Base-by-base conservation (phyloP, 495 filamentous ascomycete genomes). In the Talaromyces stipitatus region DNA sequence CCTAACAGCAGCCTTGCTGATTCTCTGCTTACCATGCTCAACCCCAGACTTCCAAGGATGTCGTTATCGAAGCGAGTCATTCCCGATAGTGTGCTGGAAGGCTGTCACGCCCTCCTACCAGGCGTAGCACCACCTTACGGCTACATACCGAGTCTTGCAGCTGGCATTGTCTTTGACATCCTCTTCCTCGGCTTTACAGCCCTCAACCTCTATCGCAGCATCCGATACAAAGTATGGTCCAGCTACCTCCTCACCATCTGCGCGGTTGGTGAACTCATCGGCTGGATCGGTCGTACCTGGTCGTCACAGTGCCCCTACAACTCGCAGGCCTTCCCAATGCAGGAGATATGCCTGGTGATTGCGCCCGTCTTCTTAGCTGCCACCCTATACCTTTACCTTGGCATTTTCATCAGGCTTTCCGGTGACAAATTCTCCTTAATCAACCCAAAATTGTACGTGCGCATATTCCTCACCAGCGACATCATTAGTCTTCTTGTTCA, bases 401-500 rank as follows among this genome's bases (percentile, higher is more conserved):
- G 67, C 29, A 66, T 61, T 16, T 61, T 81, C 16, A 72, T 82
- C 54, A 56, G 59, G 0, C 56, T 66, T 20, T 55, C 75, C 20
- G 78, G 79, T 10, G 62, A 56, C 5, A 43, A 66, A 24, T 61
- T 61, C 26, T 72, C 66, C 33, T 57, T 66, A 50, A 64, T 61
- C 3, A 63, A 68, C 16, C 86, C 86, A 0, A 59, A 64, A 10
- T 64, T 65, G 27, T 75, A 77, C 65, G 71, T 78, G 22, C 69
- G 70, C 48, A 60, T 65, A 52, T 80, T 88, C 72, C 76, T 88
- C 60, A 65, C 72, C 60, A 85, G 76, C 64, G 86, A 90, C 66
- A 62, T 88, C 38, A 36, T 85, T 57, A 82, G 83, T 1, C 77
- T 89, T 2, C 55, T 85, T 16, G 70, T 88, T 0, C 86, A 90